phyloP scores from a whole-genome alignment of 23 red algal species.

The Cyanidium caldarium region DNA sequence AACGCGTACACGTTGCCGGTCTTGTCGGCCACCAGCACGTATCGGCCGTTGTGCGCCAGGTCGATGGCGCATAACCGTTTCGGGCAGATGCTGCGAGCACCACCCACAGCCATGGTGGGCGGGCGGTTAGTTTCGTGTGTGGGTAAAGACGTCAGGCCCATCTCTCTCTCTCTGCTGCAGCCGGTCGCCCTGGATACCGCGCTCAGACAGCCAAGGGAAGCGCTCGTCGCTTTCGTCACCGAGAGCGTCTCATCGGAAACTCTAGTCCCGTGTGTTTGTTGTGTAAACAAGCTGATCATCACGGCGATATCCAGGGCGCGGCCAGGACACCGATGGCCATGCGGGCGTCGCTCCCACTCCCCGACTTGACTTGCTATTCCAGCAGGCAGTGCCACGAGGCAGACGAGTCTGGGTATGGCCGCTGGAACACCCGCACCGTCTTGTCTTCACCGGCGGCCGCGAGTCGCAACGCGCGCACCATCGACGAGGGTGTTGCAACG shows the following conservation, averaged over 20 bases:
- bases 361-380: too few relatives aligned
- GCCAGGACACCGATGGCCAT: too few relatives aligned
- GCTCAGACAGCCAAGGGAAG: slow-evolving; percentile 8
- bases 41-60: background rate
- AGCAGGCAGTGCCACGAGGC: too few relatives aligned
- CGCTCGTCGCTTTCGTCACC: background rate
- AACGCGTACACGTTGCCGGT: background rate
- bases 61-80: background rate
- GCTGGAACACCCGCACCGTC: background rate
- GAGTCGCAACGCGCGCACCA: too few relatives aligned
- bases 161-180: background rate
- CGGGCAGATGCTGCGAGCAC: background rate
- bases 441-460: background rate
- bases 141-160: background rate
- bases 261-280: background rate
- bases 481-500: too few relatives aligned
- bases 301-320: too few relatives aligned
- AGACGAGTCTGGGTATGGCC: too few relatives aligned
- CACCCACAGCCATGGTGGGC: too few relatives aligned
- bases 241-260: background rate
- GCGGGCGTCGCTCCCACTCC: too few relatives aligned
- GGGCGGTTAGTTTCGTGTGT: background rate
- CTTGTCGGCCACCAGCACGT: background rate
- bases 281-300: too few relatives aligned
- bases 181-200: background rate